Evolutionary conservation across 2,329 filamentous ascomycete genomes (phyloP), one percentile per base, ranked within the genome.

Genomic region (Huntiella omanensis): DNA sequence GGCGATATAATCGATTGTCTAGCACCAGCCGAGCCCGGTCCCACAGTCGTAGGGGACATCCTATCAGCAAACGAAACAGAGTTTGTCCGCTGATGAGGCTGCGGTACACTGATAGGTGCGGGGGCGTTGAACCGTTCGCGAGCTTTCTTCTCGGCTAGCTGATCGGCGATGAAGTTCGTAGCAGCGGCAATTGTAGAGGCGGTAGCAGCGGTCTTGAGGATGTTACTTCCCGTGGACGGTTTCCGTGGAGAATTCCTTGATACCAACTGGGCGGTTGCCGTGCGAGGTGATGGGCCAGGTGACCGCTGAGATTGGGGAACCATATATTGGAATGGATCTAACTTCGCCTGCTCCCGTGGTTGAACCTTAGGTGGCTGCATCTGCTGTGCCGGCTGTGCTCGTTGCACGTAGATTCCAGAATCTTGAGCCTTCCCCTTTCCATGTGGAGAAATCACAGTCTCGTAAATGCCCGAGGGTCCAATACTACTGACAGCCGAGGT

Each of bases 271-370:
- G 15, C n/a, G 7, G 11, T 5, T 65, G 62, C 10, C 61, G 64
- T 16, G 57, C 54, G 47, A 58, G 54, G 32, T 57, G 52, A 3
- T 70, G 66, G 7, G 67, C 68, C 42, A 61, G 58, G 49, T 72
- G 72, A n/a, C 66, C 65, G 54, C 70, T 65, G 50, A 10, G 22
- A 28, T 10, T 70, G 63, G 37, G 64, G 52, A 50, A 76, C 69
- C 57, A 71, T 72, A 54, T 64, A 77, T 55, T 74, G 65, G 56
- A 77, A 77, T 13, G 73, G 71, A 57, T 78, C 69, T 54, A 71
- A n/a, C 22, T 16, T 40, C 5, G 37, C 16, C 15, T 40, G 34
- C 5, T 22, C 11, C 4, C 15, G 38, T 38, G 10, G 34, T 34
- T 37, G 33, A 3, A 33, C 13, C 11, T 22, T 33, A 7, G 16